Base-by-base conservation (phyloP, 2,329 filamentous ascomycete genomes). In the Aspergillus sp. region DNA sequence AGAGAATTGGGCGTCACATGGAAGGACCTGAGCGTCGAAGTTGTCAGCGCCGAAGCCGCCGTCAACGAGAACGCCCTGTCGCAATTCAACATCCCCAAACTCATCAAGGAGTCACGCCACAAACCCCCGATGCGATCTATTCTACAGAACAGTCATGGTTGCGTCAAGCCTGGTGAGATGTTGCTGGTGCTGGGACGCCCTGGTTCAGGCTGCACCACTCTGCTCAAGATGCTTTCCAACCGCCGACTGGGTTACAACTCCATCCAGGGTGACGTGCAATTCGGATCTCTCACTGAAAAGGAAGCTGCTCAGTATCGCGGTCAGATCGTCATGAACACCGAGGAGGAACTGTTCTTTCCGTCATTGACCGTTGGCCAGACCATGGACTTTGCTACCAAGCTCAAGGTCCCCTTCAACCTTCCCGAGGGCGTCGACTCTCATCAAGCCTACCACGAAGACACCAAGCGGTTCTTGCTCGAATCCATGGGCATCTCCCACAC, bases 81-180 rank as follows among this genome's bases (percentile, higher is more conserved):
- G 0, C 81, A 79, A 50, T 78, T 76, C 67, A 79, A 79, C 56
- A 62, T 82, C 2, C 69, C 73, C 27, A 70, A 76, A 31, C 66
- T 74, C n/a, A 52, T 77, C 50, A 75, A 70, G 52, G 80, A 82
- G 50, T 69, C 67, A 44, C 70, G 69, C 50, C 70, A 68, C 35
- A 81, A 78, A 53, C 75, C 78, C 0, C 79, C 83, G 0, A 63
- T 84, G 13, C 78, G 78, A 49, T 83, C 79, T 0, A 82, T 89
- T 37, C 65, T 89, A 19, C 75, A 85, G 42, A 73, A 79, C 53
- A 79, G 76, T 45, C 78, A 82, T 58, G 85, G 85, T 8, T 86
- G 82, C 51, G 79, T 88, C 40, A 82, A 83, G 59, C 83, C 84
- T 0, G 85, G 83, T 13, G 83, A 87, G 63, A 86, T 87, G 84